These are phyloP conservation scores for Sarcocystis neurona DNA, from an alignment of 169 alveolate species.

Conservation along the genomic window DNA sequence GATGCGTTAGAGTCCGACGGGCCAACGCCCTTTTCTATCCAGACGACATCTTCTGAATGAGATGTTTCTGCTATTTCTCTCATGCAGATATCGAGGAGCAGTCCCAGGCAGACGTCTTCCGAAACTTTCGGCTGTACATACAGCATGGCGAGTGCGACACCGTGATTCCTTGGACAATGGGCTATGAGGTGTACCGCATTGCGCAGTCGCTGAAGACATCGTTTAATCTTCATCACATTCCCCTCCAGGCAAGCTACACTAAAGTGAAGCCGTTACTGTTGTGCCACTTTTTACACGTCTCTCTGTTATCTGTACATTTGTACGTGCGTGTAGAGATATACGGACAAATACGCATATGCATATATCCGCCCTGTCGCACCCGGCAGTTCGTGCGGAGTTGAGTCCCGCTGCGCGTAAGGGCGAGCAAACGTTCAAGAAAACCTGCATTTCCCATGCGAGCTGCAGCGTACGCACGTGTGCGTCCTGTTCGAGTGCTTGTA, in stretches of 20 bases:
- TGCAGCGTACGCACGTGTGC: no score
- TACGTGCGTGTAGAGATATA: no score
- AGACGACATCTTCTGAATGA: not conserved
- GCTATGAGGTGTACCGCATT: slow-evolving; percentile 28
- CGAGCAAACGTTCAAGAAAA: no score
- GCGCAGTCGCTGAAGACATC: not conserved
- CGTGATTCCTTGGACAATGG: slow-evolving; percentile 62
- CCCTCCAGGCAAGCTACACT: slow-evolving; percentile 8
- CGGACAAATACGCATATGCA: not conserved
- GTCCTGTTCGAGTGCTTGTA: no score
- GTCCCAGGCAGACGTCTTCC: slow-evolving; percentile 33
- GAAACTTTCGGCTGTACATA: slow-evolving; percentile 49
- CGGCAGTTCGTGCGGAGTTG: not conserved
- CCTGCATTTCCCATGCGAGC: no score
- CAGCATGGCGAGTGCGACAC: slow-evolving; percentile 58
- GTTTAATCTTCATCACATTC: not conserved
- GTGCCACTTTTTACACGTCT: not conserved
- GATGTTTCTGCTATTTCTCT: not conserved
- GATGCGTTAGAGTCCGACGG: not conserved
- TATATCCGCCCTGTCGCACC: not conserved
- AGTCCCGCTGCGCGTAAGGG: not conserved
- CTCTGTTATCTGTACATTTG: not conserved
- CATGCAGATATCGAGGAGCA: slow-evolving; percentile 17
- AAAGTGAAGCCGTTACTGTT: not conserved
- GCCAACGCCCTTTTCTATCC: not conserved